These are phyloP conservation scores for Globisporangium yorkense DNA, from an alignment of 352 stramenopile genomes.

Conservation along the genomic window DNA sequence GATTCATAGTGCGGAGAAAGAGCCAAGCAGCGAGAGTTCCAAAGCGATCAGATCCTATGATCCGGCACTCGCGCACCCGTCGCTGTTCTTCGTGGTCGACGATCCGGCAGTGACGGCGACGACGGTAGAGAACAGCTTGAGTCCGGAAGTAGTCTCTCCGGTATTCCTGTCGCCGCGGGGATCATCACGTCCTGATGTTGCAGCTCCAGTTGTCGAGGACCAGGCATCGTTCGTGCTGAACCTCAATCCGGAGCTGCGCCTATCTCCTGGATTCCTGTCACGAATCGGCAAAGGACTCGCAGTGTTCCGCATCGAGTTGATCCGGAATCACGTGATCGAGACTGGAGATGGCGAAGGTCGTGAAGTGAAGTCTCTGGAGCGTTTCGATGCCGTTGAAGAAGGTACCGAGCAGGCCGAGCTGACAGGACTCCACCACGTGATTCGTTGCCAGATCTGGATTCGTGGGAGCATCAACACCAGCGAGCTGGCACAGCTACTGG, in stretches of 20 bases:
- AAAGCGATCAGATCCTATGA: not conserved
- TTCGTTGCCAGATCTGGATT: slow-evolving; percentile 65
- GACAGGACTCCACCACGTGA: slow-evolving; percentile 2
- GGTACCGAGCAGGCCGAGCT: not conserved
- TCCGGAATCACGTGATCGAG: slow-evolving; percentile 15
- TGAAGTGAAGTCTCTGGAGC: slow-evolving; percentile 12
- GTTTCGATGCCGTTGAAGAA: slow-evolving; percentile 6
- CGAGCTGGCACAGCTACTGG: slow-evolving; percentile 56
- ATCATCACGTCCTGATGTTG: not conserved
- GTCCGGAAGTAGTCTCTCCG: slow-evolving; percentile 11
- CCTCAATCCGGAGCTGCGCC: slow-evolving; percentile 73
- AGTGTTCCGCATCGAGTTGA: slow-evolving; percentile 55
- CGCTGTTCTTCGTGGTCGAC: slow-evolving; percentile 12
- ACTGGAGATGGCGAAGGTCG: not conserved
- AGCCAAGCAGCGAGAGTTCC: not conserved
- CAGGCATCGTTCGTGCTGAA: slow-evolving; percentile 73
- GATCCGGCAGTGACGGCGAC: not conserved
- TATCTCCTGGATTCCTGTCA: slow-evolving; percentile 69
- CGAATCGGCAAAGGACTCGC: slow-evolving; percentile 73
- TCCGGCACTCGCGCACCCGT: slow-evolving; percentile 10
- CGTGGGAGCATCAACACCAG: slow-evolving; percentile 51
- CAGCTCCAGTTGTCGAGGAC: slow-evolving; percentile 7
- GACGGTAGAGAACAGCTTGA: not conserved
- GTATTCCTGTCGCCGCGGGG: slow-evolving; percentile 13
- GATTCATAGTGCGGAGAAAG: not conserved